Conservation (phyloP, 2,329 filamentous ascomycete genomes). For the Gaeumannomyces tritici region DNA sequence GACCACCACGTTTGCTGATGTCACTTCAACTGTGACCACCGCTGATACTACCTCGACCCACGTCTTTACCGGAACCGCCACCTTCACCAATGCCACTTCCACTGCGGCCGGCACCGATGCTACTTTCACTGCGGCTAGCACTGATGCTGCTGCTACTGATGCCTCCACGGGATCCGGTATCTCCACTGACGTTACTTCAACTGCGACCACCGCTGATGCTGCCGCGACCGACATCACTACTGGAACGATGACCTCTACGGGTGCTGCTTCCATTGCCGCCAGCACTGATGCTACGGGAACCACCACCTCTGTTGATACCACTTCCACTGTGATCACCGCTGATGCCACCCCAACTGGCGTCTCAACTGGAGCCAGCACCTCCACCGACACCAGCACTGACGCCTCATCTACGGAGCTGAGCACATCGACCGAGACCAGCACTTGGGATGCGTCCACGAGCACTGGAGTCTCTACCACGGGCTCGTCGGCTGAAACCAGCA, state of each 20-base stretch:
- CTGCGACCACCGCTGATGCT: not conserved
- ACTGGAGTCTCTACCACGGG: not conserved
- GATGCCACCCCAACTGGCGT: no score
- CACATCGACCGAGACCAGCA: not conserved
- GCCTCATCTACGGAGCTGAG: not conserved
- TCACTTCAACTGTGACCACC: not conserved
- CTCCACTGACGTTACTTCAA: no score
- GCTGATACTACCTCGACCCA: not conserved
- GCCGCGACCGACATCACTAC: no score
- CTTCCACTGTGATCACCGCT: no score
- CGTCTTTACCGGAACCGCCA: not conserved
- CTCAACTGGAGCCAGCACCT: no score
- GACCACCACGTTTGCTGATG: no score
- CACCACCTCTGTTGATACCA: no score
- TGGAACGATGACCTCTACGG: no score
- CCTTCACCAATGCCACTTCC: not conserved
- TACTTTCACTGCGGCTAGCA: not conserved
- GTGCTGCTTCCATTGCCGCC: not conserved
- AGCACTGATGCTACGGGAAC: no score
- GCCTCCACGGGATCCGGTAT: no score
- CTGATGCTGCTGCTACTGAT: not conserved
- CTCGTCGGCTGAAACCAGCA: not conserved
- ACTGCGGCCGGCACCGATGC: no score
- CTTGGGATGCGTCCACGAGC: not conserved
- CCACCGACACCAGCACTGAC: no score